phyloP scores from a whole-genome alignment of 208 protist genomes.

The Acanthamoeba lenticulata region DNA sequence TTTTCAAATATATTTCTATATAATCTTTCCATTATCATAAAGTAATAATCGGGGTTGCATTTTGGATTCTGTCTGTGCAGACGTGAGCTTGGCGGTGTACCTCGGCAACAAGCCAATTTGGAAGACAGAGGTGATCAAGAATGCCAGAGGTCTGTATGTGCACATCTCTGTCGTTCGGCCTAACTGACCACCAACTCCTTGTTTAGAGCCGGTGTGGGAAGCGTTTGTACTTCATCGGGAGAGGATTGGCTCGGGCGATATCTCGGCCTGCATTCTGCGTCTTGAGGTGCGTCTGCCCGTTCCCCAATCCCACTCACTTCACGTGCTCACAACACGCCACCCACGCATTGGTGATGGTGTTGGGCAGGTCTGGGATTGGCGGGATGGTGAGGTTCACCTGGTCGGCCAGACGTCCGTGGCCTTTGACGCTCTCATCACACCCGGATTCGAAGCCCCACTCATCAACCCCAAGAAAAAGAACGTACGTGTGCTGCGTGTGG shows the following conservation, averaged over 20 bases:
- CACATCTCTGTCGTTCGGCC: no score
- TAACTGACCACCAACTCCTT: no score
- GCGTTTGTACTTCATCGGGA: not conserved
- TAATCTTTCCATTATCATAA: no score
- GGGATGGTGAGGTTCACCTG: not conserved
- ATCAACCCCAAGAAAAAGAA: slow-evolving; percentile 33
- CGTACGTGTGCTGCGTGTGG: not conserved
- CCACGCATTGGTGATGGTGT: not conserved
- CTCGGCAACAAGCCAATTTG: not conserved
- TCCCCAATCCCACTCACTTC: not conserved
- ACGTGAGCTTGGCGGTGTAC: not conserved
- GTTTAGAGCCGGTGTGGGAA: slow-evolving; percentile 12
- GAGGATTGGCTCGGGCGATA: not conserved
- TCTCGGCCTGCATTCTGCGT: not conserved
- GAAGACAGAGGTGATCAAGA: not conserved
- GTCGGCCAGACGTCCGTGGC: not conserved
- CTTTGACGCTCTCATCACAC: not conserved
- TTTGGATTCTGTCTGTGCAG: no score
- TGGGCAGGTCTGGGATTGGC: not conserved
- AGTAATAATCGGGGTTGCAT: no score
- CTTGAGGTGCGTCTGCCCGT: not conserved
- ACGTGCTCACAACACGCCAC: not conserved
- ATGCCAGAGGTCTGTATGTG: not conserved
- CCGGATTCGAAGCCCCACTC: not conserved
- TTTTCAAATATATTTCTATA: no score